A percentile compares a stretch with the other conserved stretches of the same genome.
Conservation (phyloP, 495 filamentous ascomycete genomes). For the Hyaloscypha hepaticicola region DNA sequence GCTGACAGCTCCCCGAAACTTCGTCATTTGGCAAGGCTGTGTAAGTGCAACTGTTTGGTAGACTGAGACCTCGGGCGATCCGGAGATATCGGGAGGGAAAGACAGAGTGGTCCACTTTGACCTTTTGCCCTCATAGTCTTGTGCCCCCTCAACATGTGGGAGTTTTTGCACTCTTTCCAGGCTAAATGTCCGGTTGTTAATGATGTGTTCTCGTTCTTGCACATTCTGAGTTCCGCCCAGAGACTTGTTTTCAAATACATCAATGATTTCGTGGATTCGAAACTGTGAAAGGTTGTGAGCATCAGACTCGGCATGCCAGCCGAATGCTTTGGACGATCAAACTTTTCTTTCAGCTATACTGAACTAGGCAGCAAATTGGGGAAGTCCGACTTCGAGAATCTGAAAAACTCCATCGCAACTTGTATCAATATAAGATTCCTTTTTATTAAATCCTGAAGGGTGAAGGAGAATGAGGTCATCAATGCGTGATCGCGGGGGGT, state of each 20-base stretch:
- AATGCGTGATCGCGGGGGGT: neutral
- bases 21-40: neutral
- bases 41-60: neutral
- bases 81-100: neutral
- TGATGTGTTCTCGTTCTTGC: neutral
- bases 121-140: too few relatives aligned
- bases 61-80: neutral
- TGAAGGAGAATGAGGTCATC: neutral
- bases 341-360: neutral
- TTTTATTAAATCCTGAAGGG: neutral
- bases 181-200: neutral
- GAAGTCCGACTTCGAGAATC: neutral
- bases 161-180: neutral
- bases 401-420: neutral
- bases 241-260: neutral
- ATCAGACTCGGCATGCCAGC: neutral
- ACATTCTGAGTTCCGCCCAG: neutral
- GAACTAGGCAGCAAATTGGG: neutral
- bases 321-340: neutral
- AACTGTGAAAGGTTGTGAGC: neutral
- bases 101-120: neutral
- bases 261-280: neutral
- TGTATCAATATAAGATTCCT: neutral
- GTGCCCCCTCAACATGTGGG: neutral
- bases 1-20: neutral